Conservation (phyloP, 306 rosid species). For the Vachellia collinsii region DNA sequence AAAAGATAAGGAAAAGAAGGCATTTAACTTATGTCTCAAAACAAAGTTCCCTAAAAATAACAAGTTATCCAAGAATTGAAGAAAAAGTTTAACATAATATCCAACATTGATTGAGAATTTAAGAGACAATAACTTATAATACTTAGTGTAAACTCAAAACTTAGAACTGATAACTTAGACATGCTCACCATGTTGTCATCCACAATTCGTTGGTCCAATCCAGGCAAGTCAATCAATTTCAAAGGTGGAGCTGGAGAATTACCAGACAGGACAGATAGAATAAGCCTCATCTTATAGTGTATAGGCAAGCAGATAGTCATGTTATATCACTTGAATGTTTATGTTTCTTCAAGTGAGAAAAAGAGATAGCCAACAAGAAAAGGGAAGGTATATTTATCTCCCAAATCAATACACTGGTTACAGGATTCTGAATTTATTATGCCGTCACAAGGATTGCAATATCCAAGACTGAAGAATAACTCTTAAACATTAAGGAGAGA, state of each 20-base stretch:
- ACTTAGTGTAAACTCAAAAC: conserved; percentile 17
- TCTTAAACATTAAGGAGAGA: background rate
- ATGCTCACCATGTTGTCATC: conserved; percentile 85
- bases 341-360: background rate
- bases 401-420: background rate
- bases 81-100: conserved; percentile 2
- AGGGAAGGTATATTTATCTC: background rate
- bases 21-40: conserved; percentile 33
- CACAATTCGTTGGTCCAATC: conserved; percentile 82
- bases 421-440: background rate
- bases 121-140: conserved; percentile 22
- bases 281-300: conserved; percentile 11
- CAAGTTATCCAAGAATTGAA: conserved; percentile 24
- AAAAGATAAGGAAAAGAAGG: conserved; percentile 33
- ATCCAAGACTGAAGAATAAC: background rate
- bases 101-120: conserved; percentile 26
- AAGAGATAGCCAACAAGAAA: background rate
- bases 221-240: conserved; percentile 96
- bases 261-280: conserved; percentile 25
- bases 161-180: conserved; percentile 19
- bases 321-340: background rate
- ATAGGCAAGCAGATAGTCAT: conserved; percentile 15
- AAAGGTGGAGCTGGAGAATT: conserved; percentile 81
- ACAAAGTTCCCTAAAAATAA: conserved; percentile 32
- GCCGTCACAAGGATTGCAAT: background rate